phyloP scores from a whole-genome alignment of 495 filamentous ascomycete genomes.

The Hypoxylon crocopeplum region DNA sequence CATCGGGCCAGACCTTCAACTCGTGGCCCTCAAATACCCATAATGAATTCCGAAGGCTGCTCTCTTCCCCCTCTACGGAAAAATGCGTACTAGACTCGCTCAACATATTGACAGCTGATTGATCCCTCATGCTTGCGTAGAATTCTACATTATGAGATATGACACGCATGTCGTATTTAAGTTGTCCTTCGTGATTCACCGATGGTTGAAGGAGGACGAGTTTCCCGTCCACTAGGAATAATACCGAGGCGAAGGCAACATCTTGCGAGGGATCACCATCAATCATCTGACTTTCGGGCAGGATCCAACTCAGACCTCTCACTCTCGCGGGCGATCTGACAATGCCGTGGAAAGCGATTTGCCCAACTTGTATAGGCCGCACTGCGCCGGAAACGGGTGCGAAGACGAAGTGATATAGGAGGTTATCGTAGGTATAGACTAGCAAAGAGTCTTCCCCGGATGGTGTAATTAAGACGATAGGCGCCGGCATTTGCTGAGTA shows the following conservation, averaged over 20 bases:
- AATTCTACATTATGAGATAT: conserved; percentile 96
- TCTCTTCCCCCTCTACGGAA: conserved; percentile 44
- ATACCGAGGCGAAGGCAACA: conserved; percentile 89
- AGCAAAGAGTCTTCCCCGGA: conserved; percentile 94
- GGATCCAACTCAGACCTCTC: conserved; percentile 91
- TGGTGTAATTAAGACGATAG: conserved; percentile 83
- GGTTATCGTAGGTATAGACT: conserved; percentile 96
- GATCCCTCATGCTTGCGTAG: conserved; percentile 89
- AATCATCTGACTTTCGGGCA: conserved; percentile 87
- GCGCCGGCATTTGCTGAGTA: conserved; percentile 76
- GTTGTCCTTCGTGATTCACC: conserved; percentile 71
- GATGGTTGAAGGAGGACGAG: conserved; percentile 91
- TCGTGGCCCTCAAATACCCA: conserved; percentile 92
- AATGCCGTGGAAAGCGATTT: conserved; percentile 96
- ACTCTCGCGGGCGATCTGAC: conserved; percentile 92
- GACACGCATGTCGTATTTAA: conserved; percentile 98
- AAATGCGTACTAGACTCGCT: conserved; percentile 30
- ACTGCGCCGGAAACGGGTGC: conserved; percentile 69
- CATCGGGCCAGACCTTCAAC: conserved; percentile 85
- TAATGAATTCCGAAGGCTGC: conserved; percentile 80
- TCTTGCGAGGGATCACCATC: conserved; percentile 96
- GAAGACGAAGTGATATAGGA: conserved; percentile 93
- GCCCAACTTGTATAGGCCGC: conserved; percentile 87
- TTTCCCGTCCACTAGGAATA: conserved; percentile 96
- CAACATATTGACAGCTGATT: conserved; percentile 56